A percentile compares a stretch with the other conserved stretches of the same genome.
Conservation (phyloP, 1,139 yeast species). For the Arxiozyma slooffiae region DNA sequence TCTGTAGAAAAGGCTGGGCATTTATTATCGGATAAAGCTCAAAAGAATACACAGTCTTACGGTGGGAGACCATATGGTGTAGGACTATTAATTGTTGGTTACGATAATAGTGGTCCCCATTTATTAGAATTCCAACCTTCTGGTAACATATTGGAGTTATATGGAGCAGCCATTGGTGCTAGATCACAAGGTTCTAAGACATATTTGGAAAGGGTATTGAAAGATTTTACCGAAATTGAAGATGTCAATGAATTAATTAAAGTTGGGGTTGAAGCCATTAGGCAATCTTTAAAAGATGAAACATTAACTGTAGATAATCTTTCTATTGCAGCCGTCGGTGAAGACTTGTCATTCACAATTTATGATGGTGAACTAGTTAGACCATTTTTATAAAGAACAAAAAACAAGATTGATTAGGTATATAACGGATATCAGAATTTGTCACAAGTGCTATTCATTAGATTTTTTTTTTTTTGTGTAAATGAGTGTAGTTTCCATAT, state of each 20-base stretch:
- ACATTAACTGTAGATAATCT: slow-evolving; percentile 79
- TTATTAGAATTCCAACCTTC: slow-evolving; percentile 91
- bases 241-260: slow-evolving; percentile 63
- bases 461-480: no score
- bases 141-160: slow-evolving; percentile 84
- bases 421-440: no score
- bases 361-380: slow-evolving; percentile 83
- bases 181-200: slow-evolving; percentile 98
- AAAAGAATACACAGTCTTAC: slow-evolving; percentile 87
- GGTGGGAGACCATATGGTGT: slow-evolving; percentile 98
- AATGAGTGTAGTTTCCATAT: background rate
- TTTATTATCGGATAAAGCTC: slow-evolving; percentile 92
- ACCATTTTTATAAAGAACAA: slow-evolving; percentile 36
- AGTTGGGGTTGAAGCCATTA: slow-evolving; percentile 81
- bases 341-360: slow-evolving; percentile 59
- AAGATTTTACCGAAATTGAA: slow-evolving; percentile 49
- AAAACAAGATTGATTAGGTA: no score
- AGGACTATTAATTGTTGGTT: slow-evolving; percentile 84
- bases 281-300: slow-evolving; percentile 93
- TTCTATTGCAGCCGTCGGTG: slow-evolving; percentile 84
- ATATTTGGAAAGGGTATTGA: slow-evolving; percentile 77
- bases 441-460: no score
- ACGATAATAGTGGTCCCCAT: slow-evolving; percentile 91
- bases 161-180: slow-evolving; percentile 95
- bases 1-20: slow-evolving; percentile 77